Base-by-base conservation (phyloP, 2,329 filamentous ascomycete species). In the Cladophialophora psammophila region DNA sequence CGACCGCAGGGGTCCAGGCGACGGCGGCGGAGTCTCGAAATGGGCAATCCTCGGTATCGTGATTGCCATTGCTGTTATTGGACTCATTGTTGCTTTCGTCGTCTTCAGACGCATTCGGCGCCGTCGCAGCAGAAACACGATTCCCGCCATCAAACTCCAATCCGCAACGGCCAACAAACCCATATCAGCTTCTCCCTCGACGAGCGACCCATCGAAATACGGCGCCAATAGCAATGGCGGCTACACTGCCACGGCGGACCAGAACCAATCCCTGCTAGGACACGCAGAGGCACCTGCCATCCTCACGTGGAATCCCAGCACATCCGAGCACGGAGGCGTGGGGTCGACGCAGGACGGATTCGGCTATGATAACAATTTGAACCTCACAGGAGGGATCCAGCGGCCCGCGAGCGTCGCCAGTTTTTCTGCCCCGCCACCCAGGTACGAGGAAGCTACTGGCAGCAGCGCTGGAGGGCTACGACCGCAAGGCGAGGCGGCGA, bases 281-380 rank as follows among this genome's bases (percentile, higher is more conserved):
- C 31, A 66, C 38, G 64, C 64, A 5, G 67, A 60, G 6, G 42
- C 40, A 1, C 67, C 64, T 7, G 67, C 60, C 3, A 64, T 61
- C 31, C 60, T 66, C 13, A 55, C 53, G 31, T 66, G 64, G 67
- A 52, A 57, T 10, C 12, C 38, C 6, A 12, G 9, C 6, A 12
- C 20, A 15, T 13, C 34, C 36, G n/a, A 7, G n/a, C 48, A 63
- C 32, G 45, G 42, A 10, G 31, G 40, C 59, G 13, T 60, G 35
- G 60, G 48, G 0, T 60, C 63, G 26, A 69, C 64, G 18, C 67
- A 66, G 36, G 54, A 69, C 52, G 67, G 67, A 2, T 66, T 69
- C 52, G 64, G 60, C 6, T 66, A 66, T 26, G 32, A 55, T 4
- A 59, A 53, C 45, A 63, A 56, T 50, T 35, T 56, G 26, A 52